Conservation (phyloP, 345 rosid genomes). For the Barbarea vulgaris region DNA sequence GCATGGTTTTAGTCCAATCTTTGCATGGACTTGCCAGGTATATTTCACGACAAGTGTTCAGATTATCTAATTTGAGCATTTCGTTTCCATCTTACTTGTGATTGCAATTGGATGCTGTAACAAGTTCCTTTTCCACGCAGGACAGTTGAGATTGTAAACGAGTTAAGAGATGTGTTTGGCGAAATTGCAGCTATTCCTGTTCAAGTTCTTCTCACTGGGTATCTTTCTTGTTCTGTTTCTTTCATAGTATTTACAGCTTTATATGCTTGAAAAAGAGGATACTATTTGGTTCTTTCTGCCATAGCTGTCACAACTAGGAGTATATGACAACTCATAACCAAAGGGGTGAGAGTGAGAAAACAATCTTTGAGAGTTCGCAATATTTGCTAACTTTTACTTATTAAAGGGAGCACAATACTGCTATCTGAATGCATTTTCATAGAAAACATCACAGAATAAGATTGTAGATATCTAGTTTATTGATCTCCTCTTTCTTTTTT, state of each 20-base stretch:
- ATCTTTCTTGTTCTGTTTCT: constrained; percentile 28
- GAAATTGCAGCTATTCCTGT: constrained; percentile 62
- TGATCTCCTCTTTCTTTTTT: constrained; percentile 10
- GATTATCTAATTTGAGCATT: not conserved
- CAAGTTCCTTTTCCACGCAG: constrained; percentile 48
- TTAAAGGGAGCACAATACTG: not conserved
- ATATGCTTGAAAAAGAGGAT: not conserved
- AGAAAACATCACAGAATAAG: not conserved
- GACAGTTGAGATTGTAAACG: constrained; percentile 56
- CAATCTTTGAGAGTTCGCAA: not conserved
- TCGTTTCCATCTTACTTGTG: not conserved
- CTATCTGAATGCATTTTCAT: not conserved
- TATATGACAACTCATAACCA: not conserved
- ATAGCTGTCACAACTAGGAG: not conserved
- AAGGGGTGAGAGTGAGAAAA: not conserved
- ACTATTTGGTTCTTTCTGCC: not conserved
- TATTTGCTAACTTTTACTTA: not conserved
- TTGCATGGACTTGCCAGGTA: constrained; percentile 68
- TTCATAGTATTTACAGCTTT: constrained; percentile 6
- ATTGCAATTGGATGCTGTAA: constrained; percentile 16
- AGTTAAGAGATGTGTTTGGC: constrained; percentile 55
- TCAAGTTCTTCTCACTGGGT: constrained; percentile 80
- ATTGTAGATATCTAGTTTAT: not conserved
- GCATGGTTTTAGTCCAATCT: constrained; percentile 86
- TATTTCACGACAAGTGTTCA: constrained; percentile 12